Evolutionary conservation across 176 grass and related monocot genomes (phyloP), one percentile per base, ranked within the genome.

Genomic region (Carex littledalei): DNA sequence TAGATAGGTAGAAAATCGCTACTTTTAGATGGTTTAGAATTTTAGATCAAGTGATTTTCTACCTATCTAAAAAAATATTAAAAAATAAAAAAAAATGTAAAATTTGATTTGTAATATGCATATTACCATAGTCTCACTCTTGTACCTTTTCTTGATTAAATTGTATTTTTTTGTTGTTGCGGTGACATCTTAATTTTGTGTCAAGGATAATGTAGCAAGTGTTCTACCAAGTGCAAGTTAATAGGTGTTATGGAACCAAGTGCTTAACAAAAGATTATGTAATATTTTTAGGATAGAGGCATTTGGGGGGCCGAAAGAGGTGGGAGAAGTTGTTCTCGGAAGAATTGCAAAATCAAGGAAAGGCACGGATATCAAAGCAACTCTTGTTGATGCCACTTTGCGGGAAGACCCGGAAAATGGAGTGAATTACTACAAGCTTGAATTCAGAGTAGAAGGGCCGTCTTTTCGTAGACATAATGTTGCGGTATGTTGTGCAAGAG

Each of bases 401-500:
- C 87, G 93, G 77, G 90, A 95, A 83, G 93, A 95, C 39, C 8
- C 61, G 0, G 12, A 9, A 37, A 86, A 60, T 68, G 91, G 89
- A 1, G 93, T 92, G 41, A 99, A 91, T 24, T 94, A 99, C 84
- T 96, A 94, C 88, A 99, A 87, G 88, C 88, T 95, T 10, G 93
- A 96, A 83, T 99, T 99, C 72, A 37, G 66, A 35, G 97, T 96
- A 4, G 90, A 99, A 55, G 85, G 87, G 43, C 85, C 91, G 4
- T 88, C 90, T 0, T 94, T 99, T 6, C 87, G 41, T 18, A 90
- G 97, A 3, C 97, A 91, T 80, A 95, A 99, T 58, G 85, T 95
- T 16, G 93, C 96, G 1, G 88, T 99, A 24, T 95, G 93, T 83
- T 94, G 93, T 52, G 90, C 86, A 0, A 90, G 84, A 57, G 67